Evolutionary conservation across 495 filamentous ascomycete genomes (phyloP), one percentile per base, ranked within the genome.

Genomic region (Penicillium riverlandense): DNA sequence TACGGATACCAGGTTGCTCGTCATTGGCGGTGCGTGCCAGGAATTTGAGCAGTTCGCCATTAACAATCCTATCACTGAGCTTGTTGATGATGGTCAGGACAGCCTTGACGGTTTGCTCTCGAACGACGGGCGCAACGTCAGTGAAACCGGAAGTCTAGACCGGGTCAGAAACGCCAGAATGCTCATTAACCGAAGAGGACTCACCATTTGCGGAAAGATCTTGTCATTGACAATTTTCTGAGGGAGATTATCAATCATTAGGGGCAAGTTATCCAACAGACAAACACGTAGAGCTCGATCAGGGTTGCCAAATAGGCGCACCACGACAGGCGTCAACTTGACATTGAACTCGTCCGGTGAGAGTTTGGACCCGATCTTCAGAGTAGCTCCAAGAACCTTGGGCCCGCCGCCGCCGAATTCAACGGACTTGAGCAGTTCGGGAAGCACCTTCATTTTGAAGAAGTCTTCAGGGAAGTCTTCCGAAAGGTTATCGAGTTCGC

Each of bases 381-480:
- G 80, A 12, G 95, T 85, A 6, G 91, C 80, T 0, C 72, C 68
- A 44, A 98, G 89, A 6, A 94, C 90, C 54, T 95, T 96, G 0
- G 91, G 85, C 1, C 92, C 92, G 34, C 94, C 92, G 16, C 92
- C 92, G 16, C 92, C 94, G 64, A 96, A 98, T 54, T 98, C 92
- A 8, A 98, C 88, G 0, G 89, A 92, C 55, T 96, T 97, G 1
- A 98, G 72, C n/a, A 98, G 70, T 59, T 97, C 92, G 1, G 92
- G 92, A 11, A 98, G 75, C 9, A 97, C 79, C 54, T 97, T 98
- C 79, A 92, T 86, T 59, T 90, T 95, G 71, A 96, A 92, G 60
- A 92, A 98, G 43, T 96, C 90, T 54, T 96, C 92, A 0, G 92
- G 92, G 50, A 97, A 96, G 59, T 96, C 89, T 48, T 95, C 88